Base-by-base conservation (phyloP, 2,329 filamentous ascomycete genomes). In the Chalaropsis ovoidea region DNA sequence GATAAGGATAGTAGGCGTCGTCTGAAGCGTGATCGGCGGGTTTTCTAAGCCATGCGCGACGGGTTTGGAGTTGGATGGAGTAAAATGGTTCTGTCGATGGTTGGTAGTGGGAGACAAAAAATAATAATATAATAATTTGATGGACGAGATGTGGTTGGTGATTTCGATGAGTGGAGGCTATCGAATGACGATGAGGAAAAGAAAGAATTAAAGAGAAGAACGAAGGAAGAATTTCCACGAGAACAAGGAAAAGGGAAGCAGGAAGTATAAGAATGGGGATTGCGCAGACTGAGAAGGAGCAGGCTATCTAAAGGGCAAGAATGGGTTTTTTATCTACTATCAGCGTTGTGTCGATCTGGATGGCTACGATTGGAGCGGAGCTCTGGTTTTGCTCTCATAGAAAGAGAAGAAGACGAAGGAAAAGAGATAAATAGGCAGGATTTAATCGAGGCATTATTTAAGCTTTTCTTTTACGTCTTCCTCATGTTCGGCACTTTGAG, bases 401-500 rank as follows among this genome's bases (percentile, higher is more conserved):
- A 24, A 49, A 22, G 19, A 22, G 47, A 13, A 47, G 11, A 22
- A 49, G 11, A 49, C 11, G 15, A 45, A 45, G 15, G n/a, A 45
- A 45, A 45, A 45, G n/a, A 45, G n/a, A n/a, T 3, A 49, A 22
- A 49, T n/a, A 22, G 17, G 45, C 45, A 22, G 47, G 5, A 49
- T 49, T 49, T 49, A 49, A 49, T 22, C 47, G 47, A 3, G 13
- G 42, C 42, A 13, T 17, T 3, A 56, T 56, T 56, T 56, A 56
- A 56, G 27, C 52, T 56, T 56, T 62, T 31, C 22, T 62, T 45
- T 62, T 61, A 56, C 52, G 52, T 56, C 52, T 45, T 62, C 61
- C 22, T 62, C 24, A 43, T 22, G 19, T 35, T 43, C 61, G 61
- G 42, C 42, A 62, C 42, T 49, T 56, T 56, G 22, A n/a, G 52